phyloP scores from a whole-genome alignment of 331 rosid genomes.

The Malus hybrid region DNA sequence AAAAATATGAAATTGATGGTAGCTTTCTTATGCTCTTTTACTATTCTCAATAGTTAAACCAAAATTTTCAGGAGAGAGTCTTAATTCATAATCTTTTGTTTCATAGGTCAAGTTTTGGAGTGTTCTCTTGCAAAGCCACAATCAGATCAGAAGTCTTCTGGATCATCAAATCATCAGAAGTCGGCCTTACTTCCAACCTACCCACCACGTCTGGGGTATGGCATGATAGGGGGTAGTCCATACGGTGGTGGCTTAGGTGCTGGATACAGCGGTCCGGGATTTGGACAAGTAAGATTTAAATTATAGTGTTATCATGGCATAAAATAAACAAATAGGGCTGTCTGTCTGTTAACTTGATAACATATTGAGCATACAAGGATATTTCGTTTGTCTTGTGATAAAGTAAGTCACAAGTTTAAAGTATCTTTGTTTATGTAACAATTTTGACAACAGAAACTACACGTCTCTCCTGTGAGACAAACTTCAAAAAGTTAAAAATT shows the following conservation, averaged over 20 bases:
- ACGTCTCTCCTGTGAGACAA: too few species aligned
- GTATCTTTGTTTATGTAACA: background rate
- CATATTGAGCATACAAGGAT: background rate
- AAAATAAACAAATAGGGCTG: background rate
- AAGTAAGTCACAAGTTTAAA: background rate
- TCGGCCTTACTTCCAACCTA: slow-evolving; percentile 35
- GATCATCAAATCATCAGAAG: slow-evolving; percentile 29
- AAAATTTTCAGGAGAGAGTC: background rate
- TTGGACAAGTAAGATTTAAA: slow-evolving; percentile 45
- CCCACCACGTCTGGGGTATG: slow-evolving; percentile 49
- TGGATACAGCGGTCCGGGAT: slow-evolving; percentile 51
- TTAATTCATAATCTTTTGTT: background rate
- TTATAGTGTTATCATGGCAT: background rate
- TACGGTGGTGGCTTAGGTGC: slow-evolving; percentile 50
- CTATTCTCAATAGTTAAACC: slow-evolving; percentile 4
- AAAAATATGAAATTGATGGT: slow-evolving; percentile 65
- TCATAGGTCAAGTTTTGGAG: slow-evolving; percentile 54
- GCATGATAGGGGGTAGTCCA: slow-evolving; percentile 51
- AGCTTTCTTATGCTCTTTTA: slow-evolving; percentile 12
- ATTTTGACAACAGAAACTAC: background rate
- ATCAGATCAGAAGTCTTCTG: slow-evolving; percentile 45
- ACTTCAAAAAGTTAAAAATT: background rate
- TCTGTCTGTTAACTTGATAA: too few species aligned
- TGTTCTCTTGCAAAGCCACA: slow-evolving; percentile 72
- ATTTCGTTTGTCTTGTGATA: background rate